Base-by-base conservation (phyloP, 495 filamentous ascomycete genomes). In the Apiosordaria backusii region DNA sequence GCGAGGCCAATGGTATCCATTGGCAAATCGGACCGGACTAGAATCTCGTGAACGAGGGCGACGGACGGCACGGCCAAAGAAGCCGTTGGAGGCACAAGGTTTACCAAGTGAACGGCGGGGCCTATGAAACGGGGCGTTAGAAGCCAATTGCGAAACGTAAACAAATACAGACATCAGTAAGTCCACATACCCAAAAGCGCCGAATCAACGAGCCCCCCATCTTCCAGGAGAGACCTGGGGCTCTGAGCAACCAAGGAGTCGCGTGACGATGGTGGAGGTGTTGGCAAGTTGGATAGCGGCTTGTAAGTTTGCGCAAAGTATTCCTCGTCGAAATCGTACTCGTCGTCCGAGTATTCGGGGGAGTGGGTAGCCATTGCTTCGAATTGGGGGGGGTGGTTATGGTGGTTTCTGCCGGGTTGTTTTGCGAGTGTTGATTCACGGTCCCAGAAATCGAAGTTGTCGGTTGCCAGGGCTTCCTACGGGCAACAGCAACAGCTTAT, bases 221-320 rank as follows among this genome's bases (percentile, higher is more conserved):
- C 80, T 65, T 78, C 79, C 63, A 80, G 71, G 57, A 75, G 67
- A 63, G 75, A 61, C 27, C 75, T 65, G 64, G 81, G 74, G 62
- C 75, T 82, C 69, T 78, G 78, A 59, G 40, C 67, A 57, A 74
- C 76, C 65, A 74, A 76, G 4, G 78, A 79, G 67, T 74, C 77
- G 70, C 73, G 76, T 27, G 79, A 80, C 23, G 83, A 84, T 6
- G 78, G 80, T 29, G 86, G 86, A 35, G 86, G 86, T 7, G 86
- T 88, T 21, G 86, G 86, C 26, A 88, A 78, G 68, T 83, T 85
- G 5, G 85, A 87, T 27, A 88, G 75, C 18, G 86, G 86, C 29
- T 81, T 82, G 72, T 86, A 88, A 62, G 81, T 85, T 52, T 81
- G 78, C 45, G 79, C 79, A 68, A 86, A 85, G 70, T 85, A 86